A percentile compares a stretch with the other conserved stretches of the same genome.
These are phyloP conservation scores for Geranomyces variabilis DNA, from an alignment of 192 early-diverging fungal genomes.

Conservation along the genomic window DNA sequence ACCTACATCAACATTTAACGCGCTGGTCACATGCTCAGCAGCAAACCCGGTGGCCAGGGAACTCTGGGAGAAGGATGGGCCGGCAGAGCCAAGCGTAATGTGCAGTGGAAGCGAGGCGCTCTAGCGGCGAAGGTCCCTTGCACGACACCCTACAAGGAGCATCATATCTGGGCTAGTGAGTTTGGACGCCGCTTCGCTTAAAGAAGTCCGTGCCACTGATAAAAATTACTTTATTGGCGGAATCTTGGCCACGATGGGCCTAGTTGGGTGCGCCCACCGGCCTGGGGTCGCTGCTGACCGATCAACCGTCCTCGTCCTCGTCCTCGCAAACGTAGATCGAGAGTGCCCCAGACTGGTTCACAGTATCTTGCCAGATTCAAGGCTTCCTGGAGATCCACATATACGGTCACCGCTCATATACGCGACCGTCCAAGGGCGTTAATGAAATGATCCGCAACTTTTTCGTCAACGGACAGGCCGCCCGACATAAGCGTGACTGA, in stretches of 20 bases:
- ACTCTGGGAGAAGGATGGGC: not conserved
- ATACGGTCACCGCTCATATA: conserved; percentile 46
- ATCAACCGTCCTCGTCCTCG: conserved; percentile 45
- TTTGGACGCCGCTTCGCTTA: not conserved
- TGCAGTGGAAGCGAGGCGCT: not conserved
- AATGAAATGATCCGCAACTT: conserved; percentile 31
- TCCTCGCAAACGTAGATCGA: conserved; percentile 48
- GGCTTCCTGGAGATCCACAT: conserved; percentile 40
- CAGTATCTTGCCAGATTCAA: conserved; percentile 37
- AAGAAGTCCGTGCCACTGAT: not conserved
- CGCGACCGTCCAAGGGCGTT: conserved; percentile 40
- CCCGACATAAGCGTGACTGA: not conserved
- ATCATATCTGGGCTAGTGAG: not conserved
- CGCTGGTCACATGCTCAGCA: conserved; percentile 45
- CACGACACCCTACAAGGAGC: not conserved
- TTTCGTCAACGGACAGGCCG: conserved; percentile 20
- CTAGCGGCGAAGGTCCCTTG: conserved; percentile 7
- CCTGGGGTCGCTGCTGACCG: conserved; percentile 38
- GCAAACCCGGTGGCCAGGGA: conserved; percentile 41
- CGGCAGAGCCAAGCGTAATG: not conserved
- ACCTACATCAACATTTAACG: conserved; percentile 56
- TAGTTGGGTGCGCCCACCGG: conserved; percentile 35
- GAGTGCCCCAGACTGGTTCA: conserved; percentile 23
- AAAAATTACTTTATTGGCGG: conserved; percentile 9
- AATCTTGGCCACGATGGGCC: not conserved